Evolutionary conservation across 371 early-diverging fungal genomes (phyloP), one percentile per base, ranked within the genome.

Genomic region (Mortierella polycephala): DNA sequence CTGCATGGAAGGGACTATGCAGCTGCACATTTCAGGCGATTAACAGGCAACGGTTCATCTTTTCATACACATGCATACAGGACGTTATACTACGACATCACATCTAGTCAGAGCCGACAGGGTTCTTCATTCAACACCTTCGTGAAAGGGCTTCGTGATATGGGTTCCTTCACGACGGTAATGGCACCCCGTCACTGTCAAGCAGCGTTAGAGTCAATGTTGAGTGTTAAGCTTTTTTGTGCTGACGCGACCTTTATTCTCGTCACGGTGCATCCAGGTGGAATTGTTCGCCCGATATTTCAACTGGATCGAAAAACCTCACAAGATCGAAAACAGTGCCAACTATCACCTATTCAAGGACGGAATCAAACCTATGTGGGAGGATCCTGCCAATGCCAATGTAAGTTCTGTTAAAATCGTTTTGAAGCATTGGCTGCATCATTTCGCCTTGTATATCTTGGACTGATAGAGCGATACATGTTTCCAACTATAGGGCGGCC

Each of bases 351-450:
- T 99, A 62, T 99, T 99, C 92, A 95, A 95, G 83, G 87, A 93
- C 64, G 97, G 96, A 9, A 89, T 99, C 65, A 89, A 91, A 83
- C 99, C 99, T 20, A 93, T 93, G 91, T 99, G 99, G 99, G 99
- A 99, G 84, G 99, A 99, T 79, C 86, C 91, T 16, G 90, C 87
- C 20, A 99, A 99, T 84, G 87, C 85, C 18, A 87, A 95, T 47
- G 99, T 76, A 71, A 64, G 51, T 8, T 21, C 5, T n/a, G 41
- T 2, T 18, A 44, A 4, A 16, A 20, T 39, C 5, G 12, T 46
- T 46, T 18, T 5, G 40, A 9, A 46, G 12, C 2, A 1, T 20
- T 37, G 37, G 7, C 3, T 46, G 39, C 1, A 12, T n/a, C 10
- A 37, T 44, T 18, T 2, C 13, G 41, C 20, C 18, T 12, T 20